These are phyloP conservation scores for Leucaena leucocephala DNA, from an alignment of 306 rosid genomes.

Conservation along the genomic window DNA sequence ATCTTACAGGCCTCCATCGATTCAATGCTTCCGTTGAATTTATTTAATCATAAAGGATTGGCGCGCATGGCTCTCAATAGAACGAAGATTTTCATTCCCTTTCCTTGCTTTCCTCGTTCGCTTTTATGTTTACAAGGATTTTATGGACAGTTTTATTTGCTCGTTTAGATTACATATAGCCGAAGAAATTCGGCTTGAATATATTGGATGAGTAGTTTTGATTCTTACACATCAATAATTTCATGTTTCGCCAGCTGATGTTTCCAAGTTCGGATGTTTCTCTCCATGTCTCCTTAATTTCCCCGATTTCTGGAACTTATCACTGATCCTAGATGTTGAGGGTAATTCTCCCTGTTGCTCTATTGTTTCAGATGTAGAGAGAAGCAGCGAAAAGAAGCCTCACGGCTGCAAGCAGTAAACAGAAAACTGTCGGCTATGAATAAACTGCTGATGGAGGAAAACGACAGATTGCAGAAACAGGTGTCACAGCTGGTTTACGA, in stretches of 20 bases:
- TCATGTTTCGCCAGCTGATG: background rate
- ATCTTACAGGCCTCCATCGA: background rate
- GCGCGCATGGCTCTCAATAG: background rate
- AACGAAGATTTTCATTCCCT: background rate
- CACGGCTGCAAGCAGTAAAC: slow-evolving; percentile 85
- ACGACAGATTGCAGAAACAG: slow-evolving; percentile 95
- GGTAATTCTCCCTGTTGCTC: background rate
- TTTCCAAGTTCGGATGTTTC: background rate
- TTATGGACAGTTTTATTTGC: background rate
- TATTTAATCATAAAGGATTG: slow-evolving; percentile 12
- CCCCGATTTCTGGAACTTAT: background rate
- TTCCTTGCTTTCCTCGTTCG: background rate
- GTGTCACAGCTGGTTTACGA: slow-evolving; percentile 94
- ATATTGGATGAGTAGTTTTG: background rate
- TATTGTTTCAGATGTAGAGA: slow-evolving; percentile 76
- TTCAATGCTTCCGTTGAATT: background rate
- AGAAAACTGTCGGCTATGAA: slow-evolving; percentile 97
- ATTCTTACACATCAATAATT: background rate
- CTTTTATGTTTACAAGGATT: background rate
- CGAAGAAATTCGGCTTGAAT: background rate
- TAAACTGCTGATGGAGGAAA: slow-evolving; percentile 94
- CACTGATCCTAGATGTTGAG: background rate
- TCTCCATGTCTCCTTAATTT: background rate
- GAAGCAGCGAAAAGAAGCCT: slow-evolving; percentile 94
- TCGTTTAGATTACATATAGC: background rate